Base-by-base conservation (phyloP, 2,329 filamentous ascomycete species). In the Diaporthe sp. region DNA sequence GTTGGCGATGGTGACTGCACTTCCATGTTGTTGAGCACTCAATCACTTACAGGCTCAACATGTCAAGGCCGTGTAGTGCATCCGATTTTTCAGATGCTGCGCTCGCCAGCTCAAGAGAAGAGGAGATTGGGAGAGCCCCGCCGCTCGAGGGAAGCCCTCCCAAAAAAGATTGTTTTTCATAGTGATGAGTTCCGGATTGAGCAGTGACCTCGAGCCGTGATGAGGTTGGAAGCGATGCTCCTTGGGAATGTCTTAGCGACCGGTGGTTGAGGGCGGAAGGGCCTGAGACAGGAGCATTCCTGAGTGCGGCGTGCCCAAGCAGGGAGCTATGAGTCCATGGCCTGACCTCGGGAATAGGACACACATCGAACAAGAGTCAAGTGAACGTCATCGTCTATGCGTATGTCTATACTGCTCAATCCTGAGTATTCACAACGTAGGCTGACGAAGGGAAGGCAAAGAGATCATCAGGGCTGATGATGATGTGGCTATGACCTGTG, bases 251-350 rank as follows among this genome's bases (percentile, higher is more conserved):
- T 73, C 71, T 57, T 15, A 55, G 42, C 31, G 31, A 22, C 4
- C 12, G 70, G 57, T 58, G 70, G 60, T 51, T 31, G 28, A 42
- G 15, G 51, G 75, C 65, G 44, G 39, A 72, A 61, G 44, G 37
- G 12, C 39, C 55, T 71, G 73, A 76, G 75, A 76, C 75, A 73
- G 25, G 12, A 25, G 55, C 75, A 76, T 76, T 76, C 75, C 75
- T 49, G n/a, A 65, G 73, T 22, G 42, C 44, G 75, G 75, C 67
- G 31, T 67, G 61, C 7, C 37, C n/a, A 70, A 19, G 65, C 49
- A 70, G 49, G 65, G 65, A 68, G 65, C 46, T 15, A 49, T n/a
- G 31, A 17, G 22, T 6, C 22, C 34, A 53, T 8, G 8, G n/a
- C 37, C 31, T 17, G 25, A 31, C 31, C 4, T 31, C 31, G 31